Evolutionary conservation across 148 eudicot species (phyloP).

Genomic region (Fagopyrum tataricum): DNA sequence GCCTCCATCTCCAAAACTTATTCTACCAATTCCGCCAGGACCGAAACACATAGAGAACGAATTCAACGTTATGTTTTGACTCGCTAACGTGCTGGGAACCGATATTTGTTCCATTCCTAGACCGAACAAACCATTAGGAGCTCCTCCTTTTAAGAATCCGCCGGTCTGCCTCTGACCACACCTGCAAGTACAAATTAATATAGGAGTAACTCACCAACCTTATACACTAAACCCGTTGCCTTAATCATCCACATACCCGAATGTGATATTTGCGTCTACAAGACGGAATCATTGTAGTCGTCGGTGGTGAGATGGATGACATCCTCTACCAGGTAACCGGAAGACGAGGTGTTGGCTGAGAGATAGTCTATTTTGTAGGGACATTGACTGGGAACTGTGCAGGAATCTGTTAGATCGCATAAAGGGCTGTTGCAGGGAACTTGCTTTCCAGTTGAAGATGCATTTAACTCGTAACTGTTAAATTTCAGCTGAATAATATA

Average conservation of each 20-base stretch:
- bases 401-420: slow-evolving; percentile 18
- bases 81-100: slow-evolving; percentile 77
- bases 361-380: slow-evolving; percentile 52
- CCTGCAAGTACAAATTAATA: slow-evolving; percentile 32
- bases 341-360: slow-evolving; percentile 57
- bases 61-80: slow-evolving; percentile 48
- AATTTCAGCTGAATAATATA: slow-evolving; percentile 13
- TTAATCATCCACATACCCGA: slow-evolving; percentile 45
- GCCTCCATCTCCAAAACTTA: slow-evolving; percentile 81
- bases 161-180: slow-evolving; percentile 85
- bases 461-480: slow-evolving; percentile 56
- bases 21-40: slow-evolving; percentile 54
- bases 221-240: neutral
- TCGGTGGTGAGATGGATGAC: slow-evolving; percentile 58
- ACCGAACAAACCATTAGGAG: slow-evolving; percentile 89
- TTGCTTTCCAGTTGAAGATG: slow-evolving; percentile 51
- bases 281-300: slow-evolving; percentile 29
- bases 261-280: slow-evolving; percentile 43
- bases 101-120: slow-evolving; percentile 67
- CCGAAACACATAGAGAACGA: slow-evolving; percentile 97
- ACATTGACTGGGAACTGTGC: slow-evolving; percentile 27
- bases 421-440: slow-evolving; percentile 53
- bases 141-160: slow-evolving; percentile 70
- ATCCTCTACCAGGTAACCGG: slow-evolving; percentile 73
- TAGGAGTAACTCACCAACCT: neutral